Conservation (phyloP, 768 basidiomycete species). For the Cystoderma amianthinum region DNA sequence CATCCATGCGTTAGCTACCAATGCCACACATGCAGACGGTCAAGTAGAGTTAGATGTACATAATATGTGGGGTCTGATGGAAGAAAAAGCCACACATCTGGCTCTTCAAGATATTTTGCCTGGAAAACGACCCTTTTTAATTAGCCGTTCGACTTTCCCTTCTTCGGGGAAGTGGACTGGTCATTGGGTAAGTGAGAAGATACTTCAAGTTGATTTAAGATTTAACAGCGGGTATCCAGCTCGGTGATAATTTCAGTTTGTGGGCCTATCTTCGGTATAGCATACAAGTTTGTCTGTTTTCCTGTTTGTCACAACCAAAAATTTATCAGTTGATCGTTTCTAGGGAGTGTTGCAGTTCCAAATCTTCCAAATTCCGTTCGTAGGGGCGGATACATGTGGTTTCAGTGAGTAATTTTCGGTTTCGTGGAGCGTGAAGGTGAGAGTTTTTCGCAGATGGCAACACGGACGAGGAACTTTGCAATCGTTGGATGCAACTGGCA, state of each 20-base stretch:
- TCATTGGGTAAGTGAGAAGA: constrained; percentile 47
- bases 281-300: constrained; percentile 30
- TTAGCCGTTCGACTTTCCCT: constrained; percentile 64
- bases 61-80: constrained; percentile 69
- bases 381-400: constrained; percentile 74
- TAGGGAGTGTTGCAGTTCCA: constrained; percentile 81
- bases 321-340: constrained; percentile 7
- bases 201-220: constrained; percentile 2
- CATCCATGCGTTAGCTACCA: constrained; percentile 53
- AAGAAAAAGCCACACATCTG: constrained; percentile 57
- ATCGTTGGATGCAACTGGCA: constrained; percentile 82
- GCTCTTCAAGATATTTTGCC: constrained; percentile 48
- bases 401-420: constrained; percentile 33
- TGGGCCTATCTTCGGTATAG: constrained; percentile 69
- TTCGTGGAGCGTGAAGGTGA: constrained; percentile 1
- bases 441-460: constrained; percentile 34
- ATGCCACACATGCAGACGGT: constrained; percentile 63
- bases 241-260: constrained; percentile 72
- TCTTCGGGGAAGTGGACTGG: constrained; percentile 66
- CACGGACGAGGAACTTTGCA: constrained; percentile 76
- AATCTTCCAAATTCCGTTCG: constrained; percentile 78
- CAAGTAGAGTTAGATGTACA: constrained; percentile 60
- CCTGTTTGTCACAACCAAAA: neutral
- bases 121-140: constrained; percentile 63
- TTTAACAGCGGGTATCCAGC: constrained; percentile 26